These are phyloP conservation scores for Diversispora eburnea DNA, from an alignment of 192 early-diverging fungal genomes.

Conservation along the genomic window DNA sequence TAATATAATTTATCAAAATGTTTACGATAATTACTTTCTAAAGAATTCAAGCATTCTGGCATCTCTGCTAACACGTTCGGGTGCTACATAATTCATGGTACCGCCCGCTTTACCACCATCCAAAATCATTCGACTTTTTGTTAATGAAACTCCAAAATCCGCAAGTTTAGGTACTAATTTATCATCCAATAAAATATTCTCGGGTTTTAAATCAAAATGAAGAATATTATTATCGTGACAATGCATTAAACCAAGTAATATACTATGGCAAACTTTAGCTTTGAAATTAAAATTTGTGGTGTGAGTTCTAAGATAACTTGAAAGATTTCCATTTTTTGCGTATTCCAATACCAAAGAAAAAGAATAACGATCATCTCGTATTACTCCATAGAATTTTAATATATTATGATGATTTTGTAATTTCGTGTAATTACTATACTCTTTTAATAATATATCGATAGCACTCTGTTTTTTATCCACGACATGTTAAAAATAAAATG, in stretches of 20 bases:
- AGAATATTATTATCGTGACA: conserved; percentile 25
- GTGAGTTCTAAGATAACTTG: conserved; percentile 26
- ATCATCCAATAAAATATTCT: conserved; percentile 17
- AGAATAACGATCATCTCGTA: conserved; percentile 16
- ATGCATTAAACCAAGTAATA: conserved; percentile 17
- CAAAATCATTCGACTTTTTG: conserved; percentile 17
- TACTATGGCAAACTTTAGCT: conserved; percentile 18
- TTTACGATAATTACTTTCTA: neutral
- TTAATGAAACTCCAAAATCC: conserved; percentile 25
- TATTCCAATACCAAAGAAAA: conserved; percentile 25
- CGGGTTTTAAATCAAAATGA: conserved; percentile 26
- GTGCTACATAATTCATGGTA: conserved; percentile 25
- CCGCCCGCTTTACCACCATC: conserved; percentile 22
- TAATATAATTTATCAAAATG: neutral
- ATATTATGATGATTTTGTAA: conserved; percentile 19
- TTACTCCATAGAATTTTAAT: conserved; percentile 24
- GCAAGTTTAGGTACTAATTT: conserved; percentile 19
- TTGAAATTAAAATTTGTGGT: conserved; percentile 4
- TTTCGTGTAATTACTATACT: conserved; percentile 25
- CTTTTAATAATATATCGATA: conserved; percentile 9
- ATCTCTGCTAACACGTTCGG: conserved; percentile 17
- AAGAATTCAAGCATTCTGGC: conserved; percentile 13
- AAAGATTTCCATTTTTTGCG: conserved; percentile 24
- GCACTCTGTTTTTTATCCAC: neutral
- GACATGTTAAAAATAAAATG: neutral